phyloP scores from a whole-genome alignment of 1,284 basidiomycete species.

The Coniferiporia sulphurascens region DNA sequence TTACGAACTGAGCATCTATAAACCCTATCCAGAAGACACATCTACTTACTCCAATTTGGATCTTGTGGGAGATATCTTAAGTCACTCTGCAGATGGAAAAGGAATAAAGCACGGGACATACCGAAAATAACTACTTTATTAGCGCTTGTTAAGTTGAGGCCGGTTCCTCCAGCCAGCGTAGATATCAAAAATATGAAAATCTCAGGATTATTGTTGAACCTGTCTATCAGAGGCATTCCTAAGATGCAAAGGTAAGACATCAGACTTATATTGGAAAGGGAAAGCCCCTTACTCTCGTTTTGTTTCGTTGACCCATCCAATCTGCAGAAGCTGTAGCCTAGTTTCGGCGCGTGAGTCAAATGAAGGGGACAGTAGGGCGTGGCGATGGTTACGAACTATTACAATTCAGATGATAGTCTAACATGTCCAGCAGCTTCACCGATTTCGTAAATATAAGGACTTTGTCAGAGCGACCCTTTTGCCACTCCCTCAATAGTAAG shows the following conservation, averaged over 20 bases:
- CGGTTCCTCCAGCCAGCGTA: slow-evolving; percentile 72
- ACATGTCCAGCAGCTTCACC: slow-evolving; percentile 75
- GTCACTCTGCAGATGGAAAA: not conserved
- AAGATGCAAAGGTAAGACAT: slow-evolving; percentile 4
- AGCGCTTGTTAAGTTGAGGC: slow-evolving; percentile 69
- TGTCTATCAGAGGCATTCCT: slow-evolving; percentile 82
- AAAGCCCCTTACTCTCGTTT: slow-evolving; percentile 47
- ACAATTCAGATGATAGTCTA: slow-evolving; percentile 63
- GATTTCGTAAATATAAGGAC: slow-evolving; percentile 85
- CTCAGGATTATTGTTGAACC: slow-evolving; percentile 70
- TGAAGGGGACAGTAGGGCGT: not conserved
- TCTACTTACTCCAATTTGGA: slow-evolving; percentile 78
- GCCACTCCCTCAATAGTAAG: slow-evolving; percentile 61
- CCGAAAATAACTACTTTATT: slow-evolving; percentile 87
- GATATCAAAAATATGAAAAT: slow-evolving; percentile 79
- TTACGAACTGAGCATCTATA: not conserved
- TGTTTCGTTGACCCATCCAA: slow-evolving; percentile 71
- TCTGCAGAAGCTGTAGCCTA: slow-evolving; percentile 62
- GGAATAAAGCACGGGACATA: slow-evolving; percentile 28
- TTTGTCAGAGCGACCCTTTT: slow-evolving; percentile 61
- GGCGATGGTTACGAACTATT: slow-evolving; percentile 35
- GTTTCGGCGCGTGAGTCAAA: slow-evolving; percentile 1
- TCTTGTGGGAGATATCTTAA: slow-evolving; percentile 39
- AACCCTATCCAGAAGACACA: not conserved
- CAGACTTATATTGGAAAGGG: not conserved